Evolutionary conservation across 495 filamentous ascomycete genomes (phyloP), one percentile per base, ranked within the genome.

Genomic region (Penicillium herquei): DNA sequence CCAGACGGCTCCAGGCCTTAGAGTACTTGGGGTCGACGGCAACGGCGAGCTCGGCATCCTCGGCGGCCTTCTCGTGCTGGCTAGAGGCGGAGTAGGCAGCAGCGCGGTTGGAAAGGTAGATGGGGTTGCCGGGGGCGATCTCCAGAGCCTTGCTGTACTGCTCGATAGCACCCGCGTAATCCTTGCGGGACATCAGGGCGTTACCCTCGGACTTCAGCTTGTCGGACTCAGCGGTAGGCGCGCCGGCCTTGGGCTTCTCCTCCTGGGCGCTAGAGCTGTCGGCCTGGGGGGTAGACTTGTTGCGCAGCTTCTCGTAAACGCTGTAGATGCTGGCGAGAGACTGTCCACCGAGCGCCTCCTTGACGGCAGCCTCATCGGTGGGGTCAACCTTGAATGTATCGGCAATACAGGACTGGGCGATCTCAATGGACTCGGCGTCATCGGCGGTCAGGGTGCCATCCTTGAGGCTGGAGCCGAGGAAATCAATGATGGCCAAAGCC

Each of bases 101-200:
- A 6, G 94, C 95, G 46, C 94, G 91, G 81, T 98, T 98, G 58
- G 90, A 96, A 30, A 98, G 89, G 78, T 93, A 98, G 72, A 98
- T 92, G 32, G 94, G 89, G 77, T 98, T 97, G 43, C 82, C 75
- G 7, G 95, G 91, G 62, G 89, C 70, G 35, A 97, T 74, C 39
- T 81, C 78, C 33, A 98, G 80, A 14, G 94, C 94, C 66, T 91
- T 75, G 18, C 87, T 90, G 79, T 98, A 98, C 52, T 85, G 69
- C 55, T 89, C 84, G 71, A 98, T 90, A 51, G 94, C 94, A 32
- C 72, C 62, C 6, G 74, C 55, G 77, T 96, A 95, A 71, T 98
- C 91, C 73, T 95, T 96, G 67, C 86, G 80, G 30, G 87, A 82
- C 93, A 98, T 98, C 39, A 93, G 90, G 14, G 87, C 83, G 73